These are phyloP conservation scores for Ajuga reptans DNA, from an alignment of 305 asterid genomes.

Conservation along the genomic window DNA sequence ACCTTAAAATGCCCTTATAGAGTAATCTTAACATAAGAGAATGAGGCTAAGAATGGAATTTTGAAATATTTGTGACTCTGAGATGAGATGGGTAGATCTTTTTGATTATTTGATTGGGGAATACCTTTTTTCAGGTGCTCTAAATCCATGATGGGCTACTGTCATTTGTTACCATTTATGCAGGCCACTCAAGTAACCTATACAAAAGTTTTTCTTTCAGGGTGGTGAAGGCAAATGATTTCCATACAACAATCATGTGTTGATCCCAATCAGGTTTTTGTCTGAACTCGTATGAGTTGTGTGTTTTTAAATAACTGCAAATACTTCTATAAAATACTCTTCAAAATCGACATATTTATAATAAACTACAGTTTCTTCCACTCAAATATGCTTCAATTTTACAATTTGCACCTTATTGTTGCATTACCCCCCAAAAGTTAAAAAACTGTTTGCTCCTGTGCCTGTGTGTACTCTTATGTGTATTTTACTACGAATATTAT, in stretches of 20 bases:
- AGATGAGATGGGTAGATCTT: neutral
- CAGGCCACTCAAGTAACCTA: conserved; percentile 52
- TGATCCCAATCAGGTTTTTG: conserved; percentile 36
- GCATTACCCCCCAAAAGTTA: too few species aligned
- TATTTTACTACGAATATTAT: too few species aligned
- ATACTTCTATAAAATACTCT: too few species aligned
- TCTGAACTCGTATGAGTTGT: conserved; percentile 25
- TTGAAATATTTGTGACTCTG: neutral
- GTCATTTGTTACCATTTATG: conserved; percentile 37
- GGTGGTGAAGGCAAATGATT: conserved; percentile 36
- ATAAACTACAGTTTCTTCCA: too few species aligned
- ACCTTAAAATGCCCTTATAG: neutral
- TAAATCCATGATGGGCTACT: conserved; percentile 36
- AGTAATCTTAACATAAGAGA: neutral
- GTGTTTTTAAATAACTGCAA: too few species aligned
- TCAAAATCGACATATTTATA: too few species aligned
- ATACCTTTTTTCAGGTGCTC: conserved; percentile 44
- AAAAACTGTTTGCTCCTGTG: too few species aligned
- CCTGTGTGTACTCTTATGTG: too few species aligned
- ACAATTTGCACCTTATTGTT: too few species aligned
- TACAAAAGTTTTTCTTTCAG: conserved; percentile 31
- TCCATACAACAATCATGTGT: conserved; percentile 42
- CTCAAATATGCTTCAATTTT: too few species aligned
- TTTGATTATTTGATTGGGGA: conserved; percentile 4
- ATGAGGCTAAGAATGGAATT: neutral